phyloP scores from a whole-genome alignment of 805 yeast species.

The Middelhovenomyces tepae region DNA sequence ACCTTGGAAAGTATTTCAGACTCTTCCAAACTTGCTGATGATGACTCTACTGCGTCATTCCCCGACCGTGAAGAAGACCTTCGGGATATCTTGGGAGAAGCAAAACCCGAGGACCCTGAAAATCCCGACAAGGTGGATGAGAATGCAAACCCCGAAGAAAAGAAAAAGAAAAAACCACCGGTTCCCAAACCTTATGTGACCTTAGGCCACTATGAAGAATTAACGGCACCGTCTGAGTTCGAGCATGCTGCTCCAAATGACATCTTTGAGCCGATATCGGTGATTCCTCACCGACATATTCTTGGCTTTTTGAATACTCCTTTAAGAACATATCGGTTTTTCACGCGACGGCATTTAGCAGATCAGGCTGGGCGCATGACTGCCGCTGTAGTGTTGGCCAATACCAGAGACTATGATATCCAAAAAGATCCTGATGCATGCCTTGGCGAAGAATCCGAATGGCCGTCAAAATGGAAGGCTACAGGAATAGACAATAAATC shows the following conservation, averaged over 20 bases:
- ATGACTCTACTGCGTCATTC: conserved; percentile 9
- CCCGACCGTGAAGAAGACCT: conserved; percentile 15
- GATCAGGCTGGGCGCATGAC: conserved; percentile 52
- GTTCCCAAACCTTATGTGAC: conserved; percentile 58
- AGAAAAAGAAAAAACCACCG: conserved; percentile 30
- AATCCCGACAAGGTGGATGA: conserved; percentile 9
- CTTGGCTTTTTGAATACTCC: conserved; percentile 76
- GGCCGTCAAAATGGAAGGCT: conserved; percentile 81
- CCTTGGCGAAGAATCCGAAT: conserved; percentile 52
- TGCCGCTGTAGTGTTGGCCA: conserved; percentile 44
- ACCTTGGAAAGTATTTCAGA: background rate
- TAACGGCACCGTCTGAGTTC: conserved; percentile 54
- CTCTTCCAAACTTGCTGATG: background rate
- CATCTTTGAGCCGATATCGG: conserved; percentile 54
- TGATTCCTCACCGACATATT: conserved; percentile 66
- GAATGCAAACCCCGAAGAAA: conserved; percentile 16
- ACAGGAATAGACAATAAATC: conserved; percentile 64
- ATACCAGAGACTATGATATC: conserved; percentile 44
- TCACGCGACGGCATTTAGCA: conserved; percentile 62
- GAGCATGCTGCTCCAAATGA: conserved; percentile 26
- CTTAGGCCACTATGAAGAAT: conserved; percentile 47
- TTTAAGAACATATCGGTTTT: conserved; percentile 65
- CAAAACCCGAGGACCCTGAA: background rate
- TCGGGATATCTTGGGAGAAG: conserved; percentile 9
- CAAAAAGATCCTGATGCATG: conserved; percentile 35